Conservation (phyloP, 768 basidiomycete species). For the Psilocybe azurescens region DNA sequence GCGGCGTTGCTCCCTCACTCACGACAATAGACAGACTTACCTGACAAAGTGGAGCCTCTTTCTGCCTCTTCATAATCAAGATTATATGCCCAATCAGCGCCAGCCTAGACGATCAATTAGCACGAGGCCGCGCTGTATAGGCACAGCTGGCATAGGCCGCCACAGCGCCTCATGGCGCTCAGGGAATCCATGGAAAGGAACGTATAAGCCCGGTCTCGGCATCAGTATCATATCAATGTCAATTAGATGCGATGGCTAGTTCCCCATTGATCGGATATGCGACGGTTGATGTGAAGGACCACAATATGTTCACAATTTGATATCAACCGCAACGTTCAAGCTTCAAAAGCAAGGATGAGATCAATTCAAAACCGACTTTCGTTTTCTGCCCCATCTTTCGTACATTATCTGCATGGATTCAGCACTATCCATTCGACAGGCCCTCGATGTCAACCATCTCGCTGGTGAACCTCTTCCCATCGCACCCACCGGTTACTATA, state of each 20-base stretch:
- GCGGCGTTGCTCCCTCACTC: no score
- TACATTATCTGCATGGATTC: background rate
- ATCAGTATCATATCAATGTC: background rate
- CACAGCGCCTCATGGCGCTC: background rate
- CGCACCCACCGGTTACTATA: slow-evolving; percentile 23
- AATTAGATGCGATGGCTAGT: background rate
- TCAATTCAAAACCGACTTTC: background rate
- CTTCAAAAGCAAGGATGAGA: background rate
- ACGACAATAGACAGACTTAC: no score
- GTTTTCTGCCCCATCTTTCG: background rate
- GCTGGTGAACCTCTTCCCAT: slow-evolving; percentile 15
- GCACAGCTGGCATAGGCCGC: no score
- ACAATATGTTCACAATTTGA: background rate
- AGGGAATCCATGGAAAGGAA: background rate
- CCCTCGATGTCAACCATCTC: slow-evolving; percentile 14
- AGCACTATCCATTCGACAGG: background rate
- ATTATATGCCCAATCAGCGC: background rate
- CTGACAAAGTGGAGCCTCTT: no score
- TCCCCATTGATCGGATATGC: slow-evolving; percentile 6
- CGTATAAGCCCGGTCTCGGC: background rate
- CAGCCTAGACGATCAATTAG: background rate
- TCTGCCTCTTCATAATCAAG: no score
- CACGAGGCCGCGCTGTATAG: background rate
- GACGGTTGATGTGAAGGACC: background rate
- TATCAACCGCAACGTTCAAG: background rate